Evolutionary conservation across 2,329 filamentous ascomycete genomes (phyloP).

Genomic region (Neoarthrinium moseri): DNA sequence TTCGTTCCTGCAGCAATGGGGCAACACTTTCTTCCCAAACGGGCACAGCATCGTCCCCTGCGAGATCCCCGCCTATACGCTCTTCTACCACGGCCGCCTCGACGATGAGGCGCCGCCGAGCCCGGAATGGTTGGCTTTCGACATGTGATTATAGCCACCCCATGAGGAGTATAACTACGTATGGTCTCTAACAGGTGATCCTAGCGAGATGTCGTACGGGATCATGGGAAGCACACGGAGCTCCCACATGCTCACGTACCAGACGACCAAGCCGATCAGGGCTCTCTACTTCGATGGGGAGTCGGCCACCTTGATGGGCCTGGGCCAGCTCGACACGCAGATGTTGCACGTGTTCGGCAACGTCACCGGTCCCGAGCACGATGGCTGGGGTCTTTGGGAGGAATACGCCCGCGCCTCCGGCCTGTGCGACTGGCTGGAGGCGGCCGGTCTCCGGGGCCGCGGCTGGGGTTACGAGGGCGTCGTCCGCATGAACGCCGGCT

Average conservation of each 20-base stretch:
- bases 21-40: slow-evolving; percentile 50
- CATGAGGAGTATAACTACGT: background rate
- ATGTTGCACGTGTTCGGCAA: slow-evolving; percentile 50
- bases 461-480: slow-evolving; percentile 50
- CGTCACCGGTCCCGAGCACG: slow-evolving; percentile 30
- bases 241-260: slow-evolving; percentile 47
- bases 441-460: slow-evolving; percentile 36
- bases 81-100: slow-evolving; percentile 47
- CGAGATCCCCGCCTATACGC: slow-evolving; percentile 43
- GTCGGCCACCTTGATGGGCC: slow-evolving; percentile 44
- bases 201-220: slow-evolving; percentile 50
- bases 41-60: slow-evolving; percentile 47
- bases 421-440: slow-evolving; percentile 44
- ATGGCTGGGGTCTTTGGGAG: slow-evolving; percentile 34
- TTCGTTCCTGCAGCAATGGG: slow-evolving; percentile 46
- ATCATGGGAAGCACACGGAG: slow-evolving; percentile 45
- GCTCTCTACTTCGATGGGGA: slow-evolving; percentile 51
- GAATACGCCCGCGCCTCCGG: slow-evolving; percentile 47
- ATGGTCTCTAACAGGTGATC: background rate
- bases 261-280: slow-evolving; percentile 39
- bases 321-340: slow-evolving; percentile 45
- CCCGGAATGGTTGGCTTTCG: slow-evolving; percentile 52
- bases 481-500: slow-evolving; percentile 50
- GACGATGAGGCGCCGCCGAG: slow-evolving; percentile 39
- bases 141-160: slow-evolving; percentile 30